Evolutionary conservation across 2,329 filamentous ascomycete species (phyloP).

Genomic region (Diaporthe capsici): DNA sequence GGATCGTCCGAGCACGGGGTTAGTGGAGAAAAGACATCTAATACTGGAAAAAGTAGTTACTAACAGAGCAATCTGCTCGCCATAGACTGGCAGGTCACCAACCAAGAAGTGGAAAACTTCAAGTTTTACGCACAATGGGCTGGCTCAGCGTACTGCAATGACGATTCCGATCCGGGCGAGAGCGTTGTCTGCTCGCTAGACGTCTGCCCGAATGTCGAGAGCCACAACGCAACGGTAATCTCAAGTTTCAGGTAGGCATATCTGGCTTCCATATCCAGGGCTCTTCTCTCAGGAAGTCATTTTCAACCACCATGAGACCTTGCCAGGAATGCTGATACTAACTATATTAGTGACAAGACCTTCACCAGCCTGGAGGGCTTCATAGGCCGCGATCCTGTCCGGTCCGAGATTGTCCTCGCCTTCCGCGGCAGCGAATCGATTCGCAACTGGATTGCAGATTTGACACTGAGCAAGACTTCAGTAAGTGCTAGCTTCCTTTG

Average conservation of each 20-base stretch:
- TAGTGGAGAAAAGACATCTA: not conserved
- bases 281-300: too few species aligned
- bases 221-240: constrained; percentile 58
- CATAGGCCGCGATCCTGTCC: constrained; percentile 64
- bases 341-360: not conserved
- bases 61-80: not conserved
- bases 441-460: constrained; percentile 73
- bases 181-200: constrained; percentile 59
- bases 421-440: constrained; percentile 71
- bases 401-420: constrained; percentile 69
- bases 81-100: constrained; percentile 19
- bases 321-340: not conserved
- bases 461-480: constrained; percentile 19
- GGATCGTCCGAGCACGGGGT: constrained; percentile 24
- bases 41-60: not conserved
- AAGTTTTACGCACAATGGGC: constrained; percentile 66
- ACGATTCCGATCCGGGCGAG: constrained; percentile 52
- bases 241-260: constrained; percentile 35
- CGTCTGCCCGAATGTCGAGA: constrained; percentile 60
- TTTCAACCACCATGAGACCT: too few species aligned
- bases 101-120: constrained; percentile 35
- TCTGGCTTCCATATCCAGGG: not conserved
- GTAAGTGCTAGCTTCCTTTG: not conserved
- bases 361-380: constrained; percentile 59
- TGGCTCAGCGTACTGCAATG: constrained; percentile 68